phyloP scores from a whole-genome alignment of 2,329 filamentous ascomycete species.

The Didymella keratinophila region DNA sequence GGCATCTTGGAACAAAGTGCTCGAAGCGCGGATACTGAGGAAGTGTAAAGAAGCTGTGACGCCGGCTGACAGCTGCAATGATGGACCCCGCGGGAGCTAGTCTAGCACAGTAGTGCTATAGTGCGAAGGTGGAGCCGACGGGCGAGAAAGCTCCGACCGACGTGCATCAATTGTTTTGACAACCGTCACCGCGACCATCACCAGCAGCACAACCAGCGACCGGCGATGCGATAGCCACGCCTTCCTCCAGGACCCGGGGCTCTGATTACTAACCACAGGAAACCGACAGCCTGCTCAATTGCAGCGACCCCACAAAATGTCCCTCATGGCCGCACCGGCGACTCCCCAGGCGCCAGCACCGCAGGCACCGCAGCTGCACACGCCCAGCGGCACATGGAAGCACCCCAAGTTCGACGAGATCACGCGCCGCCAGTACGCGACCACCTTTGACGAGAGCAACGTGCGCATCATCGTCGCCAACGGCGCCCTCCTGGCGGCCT shows the following conservation, averaged over 20 bases:
- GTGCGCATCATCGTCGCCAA: conserved; percentile 75
- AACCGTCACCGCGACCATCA: conserved; percentile 18
- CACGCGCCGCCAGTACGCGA: conserved; percentile 77
- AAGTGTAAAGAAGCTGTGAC: not conserved
- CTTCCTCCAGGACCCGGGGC: not conserved
- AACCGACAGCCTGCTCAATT: too few species aligned
- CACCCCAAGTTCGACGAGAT: conserved; percentile 92
- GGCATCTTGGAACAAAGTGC: conserved; percentile 43
- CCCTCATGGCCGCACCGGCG: conserved; percentile 29
- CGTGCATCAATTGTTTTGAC: conserved; percentile 20
- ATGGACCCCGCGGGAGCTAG: not conserved
- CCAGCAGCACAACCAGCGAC: conserved; percentile 2
- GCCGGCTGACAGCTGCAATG: conserved; percentile 7
- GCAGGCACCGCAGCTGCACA: conserved; percentile 37
- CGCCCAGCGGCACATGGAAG: conserved; percentile 78
- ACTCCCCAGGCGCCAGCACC: conserved; percentile 37
- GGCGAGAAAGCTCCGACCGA: conserved; percentile 11
- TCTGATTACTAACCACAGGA: conserved; percentile 12
- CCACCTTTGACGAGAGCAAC: conserved; percentile 80
- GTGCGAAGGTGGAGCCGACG: not conserved
- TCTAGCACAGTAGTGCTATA: too few species aligned
- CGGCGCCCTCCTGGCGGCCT: conserved; percentile 60
- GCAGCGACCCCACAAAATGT: not conserved
- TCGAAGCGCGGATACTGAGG: not conserved
- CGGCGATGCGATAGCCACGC: conserved; percentile 1